Conservation (phyloP, 2,329 filamentous ascomycete genomes). For the Neonectria hederae region DNA sequence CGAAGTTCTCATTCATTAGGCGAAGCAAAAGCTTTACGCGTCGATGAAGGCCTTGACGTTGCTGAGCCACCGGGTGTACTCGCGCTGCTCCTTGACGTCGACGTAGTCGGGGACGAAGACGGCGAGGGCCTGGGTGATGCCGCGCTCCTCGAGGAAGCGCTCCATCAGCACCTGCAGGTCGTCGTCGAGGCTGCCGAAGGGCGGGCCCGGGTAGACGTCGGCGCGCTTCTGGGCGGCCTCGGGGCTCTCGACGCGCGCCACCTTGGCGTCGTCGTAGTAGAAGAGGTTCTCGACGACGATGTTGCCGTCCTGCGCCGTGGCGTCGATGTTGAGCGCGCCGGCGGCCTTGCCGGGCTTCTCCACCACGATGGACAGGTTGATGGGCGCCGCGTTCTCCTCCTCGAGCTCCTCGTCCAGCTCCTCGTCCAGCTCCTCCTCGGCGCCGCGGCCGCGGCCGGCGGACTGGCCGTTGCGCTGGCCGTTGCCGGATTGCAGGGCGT, state of each 20-base stretch:
- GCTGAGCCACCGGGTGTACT: slow-evolving; percentile 91
- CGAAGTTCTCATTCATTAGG: neutral
- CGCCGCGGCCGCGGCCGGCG: slow-evolving; percentile 50
- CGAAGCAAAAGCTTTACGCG: slow-evolving; percentile 57
- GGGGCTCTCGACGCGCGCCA: slow-evolving; percentile 79
- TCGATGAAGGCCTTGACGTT: slow-evolving; percentile 88
- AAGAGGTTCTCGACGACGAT: slow-evolving; percentile 91
- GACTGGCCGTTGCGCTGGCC: slow-evolving; percentile 66
- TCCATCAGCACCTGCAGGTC: slow-evolving; percentile 93
- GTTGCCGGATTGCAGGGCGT: slow-evolving; percentile 60
- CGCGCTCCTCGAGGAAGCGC: slow-evolving; percentile 93
- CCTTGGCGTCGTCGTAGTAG: slow-evolving; percentile 81
- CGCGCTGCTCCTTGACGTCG: slow-evolving; percentile 97
- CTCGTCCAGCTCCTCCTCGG: slow-evolving; percentile 60
- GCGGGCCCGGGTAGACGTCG: slow-evolving; percentile 87
- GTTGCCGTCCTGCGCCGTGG: slow-evolving; percentile 83
- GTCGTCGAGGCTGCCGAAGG: slow-evolving; percentile 94
- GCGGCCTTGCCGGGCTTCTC: slow-evolving; percentile 78
- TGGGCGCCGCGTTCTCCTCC: slow-evolving; percentile 74
- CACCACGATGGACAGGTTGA: slow-evolving; percentile 84
- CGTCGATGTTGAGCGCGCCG: slow-evolving; percentile 87
- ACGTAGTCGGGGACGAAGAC: slow-evolving; percentile 96
- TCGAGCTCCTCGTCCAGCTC: slow-evolving; percentile 60
- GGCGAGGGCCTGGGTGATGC: slow-evolving; percentile 85
- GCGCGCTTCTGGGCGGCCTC: slow-evolving; percentile 81